phyloP scores from a whole-genome alignment of 495 filamentous ascomycete genomes.

The Aspergillus conjunctus region DNA sequence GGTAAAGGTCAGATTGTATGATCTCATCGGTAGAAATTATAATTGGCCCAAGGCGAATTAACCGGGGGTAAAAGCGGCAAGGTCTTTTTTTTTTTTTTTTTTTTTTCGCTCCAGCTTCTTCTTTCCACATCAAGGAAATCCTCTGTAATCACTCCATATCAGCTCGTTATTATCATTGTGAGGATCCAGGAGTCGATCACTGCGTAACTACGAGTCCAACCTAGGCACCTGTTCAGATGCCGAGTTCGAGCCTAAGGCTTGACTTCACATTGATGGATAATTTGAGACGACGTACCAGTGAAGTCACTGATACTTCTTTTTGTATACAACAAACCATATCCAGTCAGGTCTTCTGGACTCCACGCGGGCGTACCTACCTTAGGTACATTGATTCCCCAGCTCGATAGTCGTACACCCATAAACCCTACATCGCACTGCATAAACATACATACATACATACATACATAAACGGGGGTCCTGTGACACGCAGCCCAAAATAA shows the following conservation, averaged over 20 bases:
- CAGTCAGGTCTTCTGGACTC: not conserved
- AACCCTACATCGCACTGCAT: not conserved
- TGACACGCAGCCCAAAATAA: too few species aligned
- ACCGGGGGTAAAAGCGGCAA: constrained; percentile 20
- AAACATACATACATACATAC: too few species aligned
- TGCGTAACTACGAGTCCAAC: not conserved
- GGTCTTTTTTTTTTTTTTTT: constrained; percentile 3
- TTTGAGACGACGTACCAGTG: too few species aligned
- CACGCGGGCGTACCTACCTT: not conserved
- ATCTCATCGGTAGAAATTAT: constrained; percentile 17
- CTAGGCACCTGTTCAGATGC: not conserved
- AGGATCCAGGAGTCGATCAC: not conserved
- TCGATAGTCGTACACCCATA: not conserved
- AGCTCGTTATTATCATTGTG: not conserved
- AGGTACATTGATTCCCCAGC: not conserved
- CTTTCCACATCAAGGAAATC: not conserved
- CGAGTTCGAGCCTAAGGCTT: not conserved
- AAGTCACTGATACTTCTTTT: not conserved
- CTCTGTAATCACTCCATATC: not conserved
- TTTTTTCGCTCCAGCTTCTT: not conserved
- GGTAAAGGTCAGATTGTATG: constrained; percentile 7
- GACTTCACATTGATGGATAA: not conserved
- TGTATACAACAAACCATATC: not conserved
- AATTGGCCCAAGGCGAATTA: constrained; percentile 18
- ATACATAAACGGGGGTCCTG: too few species aligned